phyloP scores from a whole-genome alignment of 129 eudicot species.

The Smallanthus sonchifolius region DNA sequence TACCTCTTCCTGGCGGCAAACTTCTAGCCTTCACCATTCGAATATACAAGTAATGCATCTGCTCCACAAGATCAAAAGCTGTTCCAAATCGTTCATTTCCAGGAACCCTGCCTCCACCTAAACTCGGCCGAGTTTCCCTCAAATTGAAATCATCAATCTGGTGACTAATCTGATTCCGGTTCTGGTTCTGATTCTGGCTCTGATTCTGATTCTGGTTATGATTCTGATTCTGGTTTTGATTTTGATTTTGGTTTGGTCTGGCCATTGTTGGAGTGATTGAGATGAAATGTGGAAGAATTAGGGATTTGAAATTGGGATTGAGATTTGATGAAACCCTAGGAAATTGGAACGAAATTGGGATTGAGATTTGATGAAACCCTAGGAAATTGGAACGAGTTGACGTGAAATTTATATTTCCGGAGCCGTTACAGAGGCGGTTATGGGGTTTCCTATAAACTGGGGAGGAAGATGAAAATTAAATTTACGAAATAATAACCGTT shows the following conservation, averaged over 20 bases:
- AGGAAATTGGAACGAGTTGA: background rate
- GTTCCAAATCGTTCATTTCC: conserved; percentile 35
- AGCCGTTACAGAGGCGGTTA: conserved; percentile 11
- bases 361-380: conserved; percentile 3
- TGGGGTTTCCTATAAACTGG: conserved; percentile 9
- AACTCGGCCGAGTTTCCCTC: conserved; percentile 30
- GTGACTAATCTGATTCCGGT: background rate
- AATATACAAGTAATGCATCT: conserved; percentile 35
- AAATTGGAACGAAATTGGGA: background rate
- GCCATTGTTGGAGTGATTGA: conserved; percentile 22
- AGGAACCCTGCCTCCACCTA: conserved; percentile 39
- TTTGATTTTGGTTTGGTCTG: conserved; percentile 15
- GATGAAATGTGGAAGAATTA: background rate
- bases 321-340: background rate
- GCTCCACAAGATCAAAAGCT: conserved; percentile 38
- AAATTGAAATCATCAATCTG: conserved; percentile 22
- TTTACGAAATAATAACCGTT: conserved; percentile 13
- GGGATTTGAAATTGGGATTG: background rate
- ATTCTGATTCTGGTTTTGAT: too few species aligned
- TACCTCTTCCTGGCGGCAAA: conserved; percentile 22
- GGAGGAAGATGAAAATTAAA: background rate
- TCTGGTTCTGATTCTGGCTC: conserved; percentile 8
- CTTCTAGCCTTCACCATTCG: conserved; percentile 25
- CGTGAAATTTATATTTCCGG: background rate
- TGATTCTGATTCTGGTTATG: conserved; percentile 4